A percentile compares a stretch with the other conserved stretches of the same genome.
phyloP scores from a whole-genome alignment of 2,329 filamentous ascomycete genomes.

The Metarhizium rileyi region DNA sequence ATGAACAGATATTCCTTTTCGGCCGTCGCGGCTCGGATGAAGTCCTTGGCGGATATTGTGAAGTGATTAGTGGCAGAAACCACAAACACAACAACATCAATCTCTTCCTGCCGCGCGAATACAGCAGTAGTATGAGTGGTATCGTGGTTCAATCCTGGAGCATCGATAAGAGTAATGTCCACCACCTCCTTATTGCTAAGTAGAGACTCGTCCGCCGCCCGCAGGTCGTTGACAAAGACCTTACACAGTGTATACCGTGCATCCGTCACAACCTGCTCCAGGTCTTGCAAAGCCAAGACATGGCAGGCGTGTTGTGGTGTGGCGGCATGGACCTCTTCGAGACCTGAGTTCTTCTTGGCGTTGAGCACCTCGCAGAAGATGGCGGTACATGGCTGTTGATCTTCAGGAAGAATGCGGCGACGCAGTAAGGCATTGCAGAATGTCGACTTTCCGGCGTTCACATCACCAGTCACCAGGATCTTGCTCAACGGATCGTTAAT shows the following conservation, averaged over 20 bases:
- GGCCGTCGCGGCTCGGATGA: slow-evolving; percentile 87
- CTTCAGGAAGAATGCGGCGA: slow-evolving; percentile 86
- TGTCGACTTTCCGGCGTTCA: slow-evolving; percentile 96
- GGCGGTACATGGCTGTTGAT: slow-evolving; percentile 95
- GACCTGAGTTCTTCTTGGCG: slow-evolving; percentile 80
- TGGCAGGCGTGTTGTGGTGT: slow-evolving; percentile 90
- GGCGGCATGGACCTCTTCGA: slow-evolving; percentile 89
- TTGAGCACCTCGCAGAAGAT: slow-evolving; percentile 98
- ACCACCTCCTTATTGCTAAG: slow-evolving; percentile 89
- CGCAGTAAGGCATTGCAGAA: slow-evolving; percentile 96
- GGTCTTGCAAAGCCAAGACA: slow-evolving; percentile 64
- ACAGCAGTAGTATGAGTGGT: slow-evolving; percentile 96
- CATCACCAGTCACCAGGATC: slow-evolving; percentile 86
- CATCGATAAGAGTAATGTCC: slow-evolving; percentile 94
- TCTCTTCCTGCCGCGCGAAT: slow-evolving; percentile 94
- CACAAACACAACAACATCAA: slow-evolving; percentile 97
- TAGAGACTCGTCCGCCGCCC: slow-evolving; percentile 82
- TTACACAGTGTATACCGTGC: slow-evolving; percentile 89
- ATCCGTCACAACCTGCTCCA: slow-evolving; percentile 84
- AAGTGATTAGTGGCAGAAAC: slow-evolving; percentile 98
- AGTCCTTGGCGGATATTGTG: slow-evolving; percentile 93
- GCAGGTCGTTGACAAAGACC: slow-evolving; percentile 85
- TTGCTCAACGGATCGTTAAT: slow-evolving; percentile 98
- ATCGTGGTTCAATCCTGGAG: slow-evolving; percentile 88
- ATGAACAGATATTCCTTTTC: slow-evolving; percentile 99